phyloP scores from a whole-genome alignment of 495 filamentous ascomycete genomes.

The Niebla homalea region DNA sequence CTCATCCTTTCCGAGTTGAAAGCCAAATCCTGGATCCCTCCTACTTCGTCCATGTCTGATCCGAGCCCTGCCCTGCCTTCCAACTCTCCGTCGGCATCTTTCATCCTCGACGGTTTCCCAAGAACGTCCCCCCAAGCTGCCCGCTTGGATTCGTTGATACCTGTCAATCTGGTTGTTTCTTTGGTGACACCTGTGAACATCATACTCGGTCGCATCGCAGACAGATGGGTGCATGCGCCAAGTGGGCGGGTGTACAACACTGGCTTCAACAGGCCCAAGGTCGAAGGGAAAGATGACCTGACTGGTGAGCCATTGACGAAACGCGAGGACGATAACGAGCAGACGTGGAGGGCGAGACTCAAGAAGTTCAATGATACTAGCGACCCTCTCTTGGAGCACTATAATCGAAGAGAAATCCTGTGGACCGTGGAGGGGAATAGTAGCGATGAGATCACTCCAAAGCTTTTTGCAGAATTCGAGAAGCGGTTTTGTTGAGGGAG shows the following conservation, averaged over 20 bases:
- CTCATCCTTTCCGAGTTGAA: slow-evolving; percentile 80
- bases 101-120: slow-evolving; percentile 93
- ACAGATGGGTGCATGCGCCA: slow-evolving; percentile 86
- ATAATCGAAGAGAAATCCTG: slow-evolving; percentile 70
- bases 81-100: slow-evolving; percentile 66
- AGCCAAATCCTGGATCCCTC: slow-evolving; percentile 74
- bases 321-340: slow-evolving; percentile 70
- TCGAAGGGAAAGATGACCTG: slow-evolving; percentile 72
- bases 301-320: slow-evolving; percentile 81
- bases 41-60: slow-evolving; percentile 24
- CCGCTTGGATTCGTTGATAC: slow-evolving; percentile 63
- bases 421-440: slow-evolving; percentile 78
- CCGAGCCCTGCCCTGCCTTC: slow-evolving; percentile 31
- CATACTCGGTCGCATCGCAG: slow-evolving; percentile 77
- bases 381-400: slow-evolving; percentile 73
- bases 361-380: slow-evolving; percentile 78
- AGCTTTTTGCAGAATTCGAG: slow-evolving; percentile 68
- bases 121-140: slow-evolving; percentile 70
- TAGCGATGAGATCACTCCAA: slow-evolving; percentile 86
- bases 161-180: slow-evolving; percentile 79
- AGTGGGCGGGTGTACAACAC: slow-evolving; percentile 91
- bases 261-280: slow-evolving; percentile 73
- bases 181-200: slow-evolving; percentile 44
- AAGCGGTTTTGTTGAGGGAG: slow-evolving; percentile 45
- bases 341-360: slow-evolving; percentile 70